phyloP scores from a whole-genome alignment of 148 eudicot genomes.

The Camellia granthamiana region DNA sequence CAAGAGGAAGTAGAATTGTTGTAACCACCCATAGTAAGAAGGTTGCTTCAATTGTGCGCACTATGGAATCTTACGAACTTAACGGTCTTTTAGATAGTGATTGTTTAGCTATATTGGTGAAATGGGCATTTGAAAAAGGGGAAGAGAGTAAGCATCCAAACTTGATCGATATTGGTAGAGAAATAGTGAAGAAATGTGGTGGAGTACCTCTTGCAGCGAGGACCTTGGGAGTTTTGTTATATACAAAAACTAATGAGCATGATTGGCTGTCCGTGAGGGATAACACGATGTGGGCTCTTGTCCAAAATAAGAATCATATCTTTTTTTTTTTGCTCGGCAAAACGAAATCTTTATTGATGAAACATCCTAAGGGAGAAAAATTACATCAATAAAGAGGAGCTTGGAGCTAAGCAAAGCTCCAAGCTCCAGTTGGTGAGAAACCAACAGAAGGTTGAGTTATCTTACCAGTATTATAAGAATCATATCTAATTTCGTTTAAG shows the following conservation, averaged over 20 bases:
- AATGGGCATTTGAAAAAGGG: constrained; percentile 24
- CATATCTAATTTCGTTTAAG: too few relatives aligned
- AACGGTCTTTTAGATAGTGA: constrained; percentile 10
- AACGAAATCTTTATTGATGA: too few relatives aligned
- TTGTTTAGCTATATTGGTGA: constrained; percentile 23
- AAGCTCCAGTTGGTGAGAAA: too few relatives aligned
- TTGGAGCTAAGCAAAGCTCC: too few relatives aligned
- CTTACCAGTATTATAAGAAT: neutral
- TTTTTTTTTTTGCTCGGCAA: too few relatives aligned
- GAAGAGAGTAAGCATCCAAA: constrained; percentile 5
- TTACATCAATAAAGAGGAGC: too few relatives aligned
- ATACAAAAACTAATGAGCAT: neutral
- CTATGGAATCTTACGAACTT: neutral
- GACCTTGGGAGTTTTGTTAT: constrained; percentile 5
- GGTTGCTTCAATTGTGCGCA: constrained; percentile 18
- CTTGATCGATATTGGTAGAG: constrained; percentile 20
- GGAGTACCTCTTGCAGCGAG: constrained; percentile 21
- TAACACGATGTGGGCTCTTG: neutral
- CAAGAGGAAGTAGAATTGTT: constrained; percentile 17
- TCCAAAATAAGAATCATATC: neutral
- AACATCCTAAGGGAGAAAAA: too few relatives aligned
- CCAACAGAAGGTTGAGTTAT: too few relatives aligned
- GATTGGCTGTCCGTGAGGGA: constrained; percentile 18
- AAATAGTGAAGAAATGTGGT: constrained; percentile 23
- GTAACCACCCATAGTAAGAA: constrained; percentile 23